These are phyloP conservation scores for Azolla pinnata DNA, from an alignment of 75 land plant species.

Conservation along the genomic window DNA sequence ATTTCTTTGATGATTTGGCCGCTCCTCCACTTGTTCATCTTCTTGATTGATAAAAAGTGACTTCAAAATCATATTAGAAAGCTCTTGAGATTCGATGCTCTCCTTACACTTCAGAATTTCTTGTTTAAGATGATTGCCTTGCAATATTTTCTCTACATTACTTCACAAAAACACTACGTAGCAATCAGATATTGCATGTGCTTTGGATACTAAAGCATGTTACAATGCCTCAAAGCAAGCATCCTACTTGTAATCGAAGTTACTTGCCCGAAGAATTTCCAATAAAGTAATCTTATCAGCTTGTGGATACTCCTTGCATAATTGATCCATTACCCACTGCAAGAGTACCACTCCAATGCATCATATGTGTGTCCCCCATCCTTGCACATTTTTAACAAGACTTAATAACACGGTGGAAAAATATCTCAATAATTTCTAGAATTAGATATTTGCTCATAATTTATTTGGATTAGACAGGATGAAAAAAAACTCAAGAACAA, in stretches of 20 bases:
- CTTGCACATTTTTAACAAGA: no score
- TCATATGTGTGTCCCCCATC: no score
- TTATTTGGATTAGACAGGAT: no score
- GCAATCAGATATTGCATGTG: not conserved
- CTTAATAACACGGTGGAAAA: no score
- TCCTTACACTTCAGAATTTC: not conserved
- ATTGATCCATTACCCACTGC: not conserved
- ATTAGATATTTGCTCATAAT: no score
- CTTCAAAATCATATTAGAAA: not conserved
- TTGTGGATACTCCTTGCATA: not conserved
- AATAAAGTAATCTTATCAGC: not conserved
- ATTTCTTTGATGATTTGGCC: no score
- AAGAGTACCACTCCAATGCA: no score
- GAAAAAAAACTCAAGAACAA: no score
- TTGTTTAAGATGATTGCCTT: not conserved
- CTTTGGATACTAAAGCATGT: not conserved
- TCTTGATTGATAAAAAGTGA: not conserved
- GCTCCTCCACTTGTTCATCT: no score
- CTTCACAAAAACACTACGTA: conserved; percentile 2
- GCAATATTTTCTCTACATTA: conserved; percentile 5
- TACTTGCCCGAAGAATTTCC: not conserved
- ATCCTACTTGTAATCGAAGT: not conserved
- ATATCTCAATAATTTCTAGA: no score
- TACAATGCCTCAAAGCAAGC: not conserved
- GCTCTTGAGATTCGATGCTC: not conserved